Base-by-base conservation (phyloP, 768 basidiomycete species). In the Gloeopeniophorella convolvens region DNA sequence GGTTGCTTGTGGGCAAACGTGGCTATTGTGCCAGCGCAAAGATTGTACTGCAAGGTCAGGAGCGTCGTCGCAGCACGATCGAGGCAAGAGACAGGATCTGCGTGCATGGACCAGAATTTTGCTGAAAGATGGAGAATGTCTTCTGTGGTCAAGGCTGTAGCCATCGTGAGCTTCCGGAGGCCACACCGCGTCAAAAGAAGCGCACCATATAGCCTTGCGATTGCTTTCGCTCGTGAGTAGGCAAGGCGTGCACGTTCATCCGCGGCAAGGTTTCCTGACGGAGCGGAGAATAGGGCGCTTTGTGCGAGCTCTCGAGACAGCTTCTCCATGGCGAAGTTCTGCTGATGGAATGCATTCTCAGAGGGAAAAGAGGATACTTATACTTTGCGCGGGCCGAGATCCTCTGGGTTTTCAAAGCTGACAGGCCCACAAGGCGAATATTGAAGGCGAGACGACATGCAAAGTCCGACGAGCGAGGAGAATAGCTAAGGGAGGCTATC, bases 41-140 rank as follows among this genome's bases (percentile, higher is more conserved):
- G 62, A 42, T 73, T 72, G 51, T 62, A 64, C 21, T 73, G 72
- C 8, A 72, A 66, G 3, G 69, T 66, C 16, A 68, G 50, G 11
- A 73, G 59, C 3, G 66, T 67, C 4, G 51, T 59, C 1, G 63
- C 62, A 1, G 62, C 68, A 18, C 61, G 65, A 55, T 71, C 71
- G 21, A 65, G 30, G 2, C 42, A 20, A 7, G 50, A 33, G 15
- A 69, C 63, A 10, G 66, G 66, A 50, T 72, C 68, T 7, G 49
- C 62, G 35, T 69, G 68, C 20, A 72, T 37, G 21, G 62, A 60
- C 71, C 71, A 73, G 47, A 66, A 73, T 45, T 65, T 69, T 6
- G 60, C 56, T 1, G 66, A 57, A 16, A 68, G 54, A 15, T 52
- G 47, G n/a, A 60, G 54, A 9, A 68, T 54, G 51, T 73, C 72